A percentile compares a stretch with the other conserved stretches of the same genome.
Conservation (phyloP, 192 early-diverging fungal genomes). For the Anaeromyces robustus region DNA sequence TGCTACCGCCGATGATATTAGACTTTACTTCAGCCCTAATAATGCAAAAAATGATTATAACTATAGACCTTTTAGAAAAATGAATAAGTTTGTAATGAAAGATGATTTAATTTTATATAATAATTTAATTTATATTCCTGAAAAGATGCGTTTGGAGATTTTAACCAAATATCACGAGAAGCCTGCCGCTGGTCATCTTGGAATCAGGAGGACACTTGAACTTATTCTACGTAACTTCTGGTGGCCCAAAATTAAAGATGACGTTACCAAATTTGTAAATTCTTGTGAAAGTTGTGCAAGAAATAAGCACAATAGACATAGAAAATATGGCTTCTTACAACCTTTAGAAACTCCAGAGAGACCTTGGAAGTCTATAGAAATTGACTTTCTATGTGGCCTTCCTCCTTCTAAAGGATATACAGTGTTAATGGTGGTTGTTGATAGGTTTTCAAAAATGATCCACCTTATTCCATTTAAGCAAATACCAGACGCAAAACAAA, state of each 20-base stretch:
- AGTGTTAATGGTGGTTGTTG: too few relatives aligned
- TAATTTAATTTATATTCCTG: too few relatives aligned
- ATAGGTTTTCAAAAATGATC: too few relatives aligned
- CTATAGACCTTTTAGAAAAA: too few relatives aligned
- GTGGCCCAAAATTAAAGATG: slow-evolving; percentile 16
- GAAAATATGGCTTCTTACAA: slow-evolving; percentile 15
- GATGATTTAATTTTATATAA: too few relatives aligned
- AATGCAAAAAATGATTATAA: too few relatives aligned
- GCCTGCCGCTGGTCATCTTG: slow-evolving; percentile 13
- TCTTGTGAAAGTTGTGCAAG: slow-evolving; percentile 15
- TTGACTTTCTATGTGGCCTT: slow-evolving; percentile 26
- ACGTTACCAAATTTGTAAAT: slow-evolving; percentile 13
- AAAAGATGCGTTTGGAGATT: too few relatives aligned
- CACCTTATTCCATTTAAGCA: too few relatives aligned
- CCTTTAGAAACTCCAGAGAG: slow-evolving; percentile 11
- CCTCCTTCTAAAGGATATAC: too few relatives aligned
- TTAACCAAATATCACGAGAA: slow-evolving; percentile 8
- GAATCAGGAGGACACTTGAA: slow-evolving; percentile 14
- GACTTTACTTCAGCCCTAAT: too few relatives aligned
- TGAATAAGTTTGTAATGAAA: too few relatives aligned
- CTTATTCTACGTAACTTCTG: slow-evolving; percentile 10
- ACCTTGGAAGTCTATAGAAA: slow-evolving; percentile 24
- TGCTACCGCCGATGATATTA: too few relatives aligned
- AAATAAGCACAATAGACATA: slow-evolving; percentile 12
- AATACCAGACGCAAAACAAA: slow-evolving; percentile 1